Base-by-base conservation (phyloP, 1,284 basidiomycete species). In the Sphagnurus paluster region DNA sequence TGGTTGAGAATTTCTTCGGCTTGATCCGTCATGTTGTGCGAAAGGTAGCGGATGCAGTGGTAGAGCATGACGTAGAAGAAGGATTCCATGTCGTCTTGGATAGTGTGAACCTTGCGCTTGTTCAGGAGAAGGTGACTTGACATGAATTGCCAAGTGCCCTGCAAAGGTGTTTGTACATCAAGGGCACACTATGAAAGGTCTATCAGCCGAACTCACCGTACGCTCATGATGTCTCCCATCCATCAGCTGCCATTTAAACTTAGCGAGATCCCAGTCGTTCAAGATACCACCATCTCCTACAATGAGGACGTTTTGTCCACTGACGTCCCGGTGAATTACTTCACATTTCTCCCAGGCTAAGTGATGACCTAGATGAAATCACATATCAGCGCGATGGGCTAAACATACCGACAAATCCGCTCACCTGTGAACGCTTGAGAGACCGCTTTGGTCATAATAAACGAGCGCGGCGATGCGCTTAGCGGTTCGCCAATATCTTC, bases 71-170 rank as follows among this genome's bases (percentile, higher is more conserved):
- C 50, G 39, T 58, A 59, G 23, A 67, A 51, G 43, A 67, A 59
- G 2, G 66, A 68, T 46, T 69, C 66, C 3, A 68, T 40, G 36
- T 69, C 67, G 42, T 71, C 67, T 28, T 59, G 53, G 5, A 65
- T 26, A 0, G 38, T 46, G 33, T 68, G 63, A 0, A 34, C n/a
- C 21, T 59, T 56, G 1, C 11, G 5, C 3, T 50, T 42, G 7
- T 57, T 9, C 6, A 24, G 1, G 1, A 64, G 48, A n/a, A 62
- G 50, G 1, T 35, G 9, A 1, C 49, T 51, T 10, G 67, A 67
- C 48, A 68, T 63, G 44, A 62, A 69, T 10, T 58, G 58, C 65
- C 63, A 66, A 5, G 67, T 69, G 14, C 32, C 32, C 32, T 34
- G 11, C 13, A 13, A 32, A 6, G 16, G 29, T 5, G 5, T n/a